Conservation (phyloP, 78 protist genomes). For the Guillardia theta region DNA sequence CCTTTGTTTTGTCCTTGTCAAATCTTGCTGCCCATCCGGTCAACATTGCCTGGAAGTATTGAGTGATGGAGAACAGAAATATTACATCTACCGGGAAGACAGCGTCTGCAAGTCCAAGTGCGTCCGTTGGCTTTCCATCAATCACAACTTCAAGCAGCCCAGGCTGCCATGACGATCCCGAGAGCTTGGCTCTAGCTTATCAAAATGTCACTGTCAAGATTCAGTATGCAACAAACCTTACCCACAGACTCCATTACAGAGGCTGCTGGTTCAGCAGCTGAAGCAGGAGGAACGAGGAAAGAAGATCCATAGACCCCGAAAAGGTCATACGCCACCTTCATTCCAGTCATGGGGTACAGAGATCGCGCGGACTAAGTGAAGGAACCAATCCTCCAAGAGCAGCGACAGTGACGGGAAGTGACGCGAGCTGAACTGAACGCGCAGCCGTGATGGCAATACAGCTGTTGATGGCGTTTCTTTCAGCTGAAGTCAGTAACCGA, state of each 20-base stretch:
- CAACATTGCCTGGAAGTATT: too few relatives aligned
- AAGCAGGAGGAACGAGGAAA: not conserved
- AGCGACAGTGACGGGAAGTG: not conserved
- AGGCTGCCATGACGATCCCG: not conserved
- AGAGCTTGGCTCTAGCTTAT: not conserved
- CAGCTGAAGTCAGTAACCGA: too few relatives aligned
- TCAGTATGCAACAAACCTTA: not conserved
- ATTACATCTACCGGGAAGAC: not conserved
- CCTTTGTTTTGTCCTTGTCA: too few relatives aligned
- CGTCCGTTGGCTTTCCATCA: not conserved
- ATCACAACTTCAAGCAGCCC: not conserved
- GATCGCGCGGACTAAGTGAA: too few relatives aligned
- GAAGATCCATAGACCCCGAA: not conserved
- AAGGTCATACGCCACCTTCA: not conserved
- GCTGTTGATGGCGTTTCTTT: too few relatives aligned
- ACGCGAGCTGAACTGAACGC: not conserved
- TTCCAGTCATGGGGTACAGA: too few relatives aligned
- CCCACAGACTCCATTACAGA: not conserved
- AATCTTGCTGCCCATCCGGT: too few relatives aligned
- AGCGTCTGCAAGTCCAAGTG: not conserved
- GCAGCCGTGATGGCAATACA: not conserved
- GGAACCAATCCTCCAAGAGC: not conserved
- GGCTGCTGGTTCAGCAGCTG: not conserved
- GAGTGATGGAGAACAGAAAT: too few relatives aligned
- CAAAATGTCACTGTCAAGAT: not conserved